Percentiles rank a stretch among this genome's conserved stretches.
These are phyloP conservation scores for Lyophyllum semitale DNA, from an alignment of 768 basidiomycete species.

Conservation along the genomic window DNA sequence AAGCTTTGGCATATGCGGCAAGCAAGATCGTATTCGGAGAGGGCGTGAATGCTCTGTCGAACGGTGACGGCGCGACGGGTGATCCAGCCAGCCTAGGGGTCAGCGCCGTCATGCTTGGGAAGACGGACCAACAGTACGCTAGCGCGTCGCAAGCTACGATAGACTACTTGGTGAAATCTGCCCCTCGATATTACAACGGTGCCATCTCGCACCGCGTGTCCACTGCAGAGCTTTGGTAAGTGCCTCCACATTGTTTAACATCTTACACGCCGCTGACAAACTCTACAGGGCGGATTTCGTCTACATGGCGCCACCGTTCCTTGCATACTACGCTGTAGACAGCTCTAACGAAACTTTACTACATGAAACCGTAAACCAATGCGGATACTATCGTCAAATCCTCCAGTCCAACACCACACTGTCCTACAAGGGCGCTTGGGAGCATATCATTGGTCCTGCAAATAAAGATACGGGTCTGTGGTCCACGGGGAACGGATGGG, in stretches of 20 bases:
- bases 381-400: constrained; percentile 37
- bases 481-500: constrained; percentile 71
- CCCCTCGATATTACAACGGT: constrained; percentile 42
- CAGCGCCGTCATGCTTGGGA: constrained; percentile 44
- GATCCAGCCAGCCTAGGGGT: constrained; percentile 53
- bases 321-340: constrained; percentile 48
- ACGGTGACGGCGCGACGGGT: constrained; percentile 43
- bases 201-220: constrained; percentile 47
- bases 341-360: constrained; percentile 36
- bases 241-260: not conserved
- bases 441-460: constrained; percentile 44
- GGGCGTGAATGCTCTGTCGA: constrained; percentile 32
- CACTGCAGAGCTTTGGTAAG: constrained; percentile 44
- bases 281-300: constrained; percentile 47
- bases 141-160: constrained; percentile 32
- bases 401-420: constrained; percentile 30
- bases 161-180: constrained; percentile 32
- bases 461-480: constrained; percentile 42
- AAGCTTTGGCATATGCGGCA: constrained; percentile 38
- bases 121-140: constrained; percentile 31
- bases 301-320: constrained; percentile 54
- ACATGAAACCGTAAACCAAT: constrained; percentile 38
- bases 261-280: not conserved
- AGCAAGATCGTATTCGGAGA: constrained; percentile 37
- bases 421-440: constrained; percentile 34